Conservation (phyloP, 768 basidiomycete species). For the Lanmaoa pseudosensibilis region DNA sequence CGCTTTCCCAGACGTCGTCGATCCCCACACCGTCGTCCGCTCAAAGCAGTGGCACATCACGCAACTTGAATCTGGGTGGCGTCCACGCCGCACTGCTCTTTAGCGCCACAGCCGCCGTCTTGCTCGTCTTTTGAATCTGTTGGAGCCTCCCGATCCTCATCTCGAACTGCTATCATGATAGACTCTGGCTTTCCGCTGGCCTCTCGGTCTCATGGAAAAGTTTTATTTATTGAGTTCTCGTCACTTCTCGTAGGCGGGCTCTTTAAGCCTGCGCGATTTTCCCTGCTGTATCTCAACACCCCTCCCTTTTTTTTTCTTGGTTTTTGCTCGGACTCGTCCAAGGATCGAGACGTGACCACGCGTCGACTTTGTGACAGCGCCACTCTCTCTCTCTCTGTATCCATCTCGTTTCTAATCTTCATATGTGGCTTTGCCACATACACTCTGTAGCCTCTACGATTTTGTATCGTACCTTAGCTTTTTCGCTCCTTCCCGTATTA, state of each 20-base stretch:
- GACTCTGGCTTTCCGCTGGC: not conserved
- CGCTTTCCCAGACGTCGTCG: not conserved
- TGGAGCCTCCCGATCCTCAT: not conserved
- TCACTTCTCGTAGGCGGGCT: not conserved
- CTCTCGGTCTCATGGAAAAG: not conserved
- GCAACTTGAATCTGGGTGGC: conserved; percentile 6
- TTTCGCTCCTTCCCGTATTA: not conserved
- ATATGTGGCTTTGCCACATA: too few relatives aligned
- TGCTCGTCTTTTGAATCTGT: not conserved
- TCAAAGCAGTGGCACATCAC: conserved; percentile 15
- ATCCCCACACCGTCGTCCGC: not conserved
- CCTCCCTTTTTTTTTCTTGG: not conserved
- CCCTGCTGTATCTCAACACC: not conserved
- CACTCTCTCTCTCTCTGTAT: not conserved
- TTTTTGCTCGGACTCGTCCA: not conserved
- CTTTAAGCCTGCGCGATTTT: not conserved
- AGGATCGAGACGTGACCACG: not conserved
- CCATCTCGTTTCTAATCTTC: not conserved
- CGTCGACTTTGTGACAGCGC: not conserved
- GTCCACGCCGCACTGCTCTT: conserved; percentile 3
- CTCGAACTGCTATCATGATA: not conserved
- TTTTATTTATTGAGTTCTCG: not conserved
- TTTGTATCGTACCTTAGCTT: not conserved
- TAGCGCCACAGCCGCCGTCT: not conserved
- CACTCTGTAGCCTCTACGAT: not conserved